Conservation (phyloP, 179 eudicot genomes). For the Heliamphora pulchella region DNA sequence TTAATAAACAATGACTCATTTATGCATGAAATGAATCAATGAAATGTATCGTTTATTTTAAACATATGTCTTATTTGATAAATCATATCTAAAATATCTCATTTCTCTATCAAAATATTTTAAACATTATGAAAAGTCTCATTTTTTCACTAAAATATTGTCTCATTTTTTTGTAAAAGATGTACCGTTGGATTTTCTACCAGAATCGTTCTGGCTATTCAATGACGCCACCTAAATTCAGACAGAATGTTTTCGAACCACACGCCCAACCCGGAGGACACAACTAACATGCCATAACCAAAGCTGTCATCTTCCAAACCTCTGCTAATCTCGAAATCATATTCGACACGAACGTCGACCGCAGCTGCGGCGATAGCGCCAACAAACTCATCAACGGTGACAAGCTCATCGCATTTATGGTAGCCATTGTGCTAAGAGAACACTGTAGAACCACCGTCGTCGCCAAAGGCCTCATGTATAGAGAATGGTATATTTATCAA, state of each 20-base stretch:
- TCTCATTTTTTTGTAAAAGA: too few relatives aligned
- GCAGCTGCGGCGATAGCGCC: constrained; percentile 68
- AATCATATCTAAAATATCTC: too few relatives aligned
- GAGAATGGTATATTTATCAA: too few relatives aligned
- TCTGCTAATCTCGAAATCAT: constrained; percentile 78
- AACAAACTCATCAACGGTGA: constrained; percentile 89
- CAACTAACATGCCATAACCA: constrained; percentile 76
- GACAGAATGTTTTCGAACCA: constrained; percentile 97
- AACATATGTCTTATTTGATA: too few relatives aligned
- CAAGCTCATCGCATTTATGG: constrained; percentile 69
- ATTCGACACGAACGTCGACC: constrained; percentile 88
- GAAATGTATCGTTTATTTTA: too few relatives aligned
- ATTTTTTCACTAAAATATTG: too few relatives aligned
- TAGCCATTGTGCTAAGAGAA: constrained; percentile 67
- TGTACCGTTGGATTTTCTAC: too few relatives aligned
- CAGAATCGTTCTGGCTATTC: too few relatives aligned
- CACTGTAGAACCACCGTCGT: constrained; percentile 73
- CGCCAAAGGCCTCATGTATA: constrained; percentile 48
- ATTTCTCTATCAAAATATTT: too few relatives aligned
- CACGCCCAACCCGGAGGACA: constrained; percentile 93
- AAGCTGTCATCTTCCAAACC: constrained; percentile 52
- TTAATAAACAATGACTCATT: too few relatives aligned
- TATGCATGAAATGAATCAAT: too few relatives aligned
- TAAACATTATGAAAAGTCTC: too few relatives aligned
- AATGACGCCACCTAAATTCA: constrained; percentile 61